phyloP scores from a whole-genome alignment of 2,329 filamentous ascomycete species.

The Chaetothyriales sp. region DNA sequence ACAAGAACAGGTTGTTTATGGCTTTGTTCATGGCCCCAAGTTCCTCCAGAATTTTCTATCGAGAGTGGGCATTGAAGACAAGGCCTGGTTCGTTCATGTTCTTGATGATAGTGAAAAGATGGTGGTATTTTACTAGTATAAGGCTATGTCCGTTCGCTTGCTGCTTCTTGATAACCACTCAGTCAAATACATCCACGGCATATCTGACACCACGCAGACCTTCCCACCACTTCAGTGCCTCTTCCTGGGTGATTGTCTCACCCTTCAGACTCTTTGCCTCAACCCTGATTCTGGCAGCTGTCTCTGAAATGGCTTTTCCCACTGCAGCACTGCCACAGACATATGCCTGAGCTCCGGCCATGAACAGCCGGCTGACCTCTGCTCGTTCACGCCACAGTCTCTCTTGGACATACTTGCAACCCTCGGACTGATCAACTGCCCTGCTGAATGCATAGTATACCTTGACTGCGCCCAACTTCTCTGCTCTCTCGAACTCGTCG shows the following conservation, averaged over 20 bases:
- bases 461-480: slow-evolving; percentile 44
- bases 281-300: slow-evolving; percentile 24
- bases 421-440: slow-evolving; percentile 28
- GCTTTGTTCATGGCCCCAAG: too few relatives aligned
- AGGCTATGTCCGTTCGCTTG: too few relatives aligned
- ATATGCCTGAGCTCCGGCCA: slow-evolving; percentile 43
- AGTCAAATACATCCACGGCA: slow-evolving; percentile 17
- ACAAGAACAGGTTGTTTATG: too few relatives aligned
- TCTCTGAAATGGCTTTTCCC: slow-evolving; percentile 35
- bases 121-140: too few relatives aligned
- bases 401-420: slow-evolving; percentile 43
- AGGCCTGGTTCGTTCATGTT: too few relatives aligned
- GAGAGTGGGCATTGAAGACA: too few relatives aligned
- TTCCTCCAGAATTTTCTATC: too few relatives aligned
- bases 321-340: slow-evolving; percentile 49
- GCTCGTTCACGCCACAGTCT: slow-evolving; percentile 35
- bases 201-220: slow-evolving; percentile 13
- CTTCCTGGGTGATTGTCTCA: slow-evolving; percentile 26
- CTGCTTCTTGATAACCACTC: not conserved
- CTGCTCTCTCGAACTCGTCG: slow-evolving; percentile 40
- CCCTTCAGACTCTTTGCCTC: slow-evolving; percentile 22
- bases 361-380: slow-evolving; percentile 34
- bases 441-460: slow-evolving; percentile 49
- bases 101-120: too few relatives aligned
- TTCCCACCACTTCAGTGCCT: slow-evolving; percentile 22